Conservation (phyloP, 768 basidiomycete genomes). For the Pulveroboletus sp. region DNA sequence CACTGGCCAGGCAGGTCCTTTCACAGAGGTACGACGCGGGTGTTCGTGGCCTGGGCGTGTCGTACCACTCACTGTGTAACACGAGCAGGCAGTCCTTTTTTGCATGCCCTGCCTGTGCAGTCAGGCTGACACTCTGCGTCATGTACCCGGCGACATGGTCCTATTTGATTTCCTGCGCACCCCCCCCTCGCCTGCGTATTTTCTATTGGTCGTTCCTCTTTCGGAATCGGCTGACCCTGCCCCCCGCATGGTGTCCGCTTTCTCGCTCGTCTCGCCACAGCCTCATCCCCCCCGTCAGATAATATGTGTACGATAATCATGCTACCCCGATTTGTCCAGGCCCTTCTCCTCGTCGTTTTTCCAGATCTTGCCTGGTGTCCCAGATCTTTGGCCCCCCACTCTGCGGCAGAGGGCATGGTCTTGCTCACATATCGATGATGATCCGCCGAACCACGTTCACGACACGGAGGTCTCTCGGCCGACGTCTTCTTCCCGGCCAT, state of each 20-base stretch:
- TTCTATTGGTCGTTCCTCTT: too few species aligned
- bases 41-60: too few species aligned
- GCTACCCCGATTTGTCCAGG: not conserved
- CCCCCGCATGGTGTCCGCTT: too few species aligned
- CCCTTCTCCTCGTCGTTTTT: not conserved
- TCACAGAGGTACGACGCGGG: too few species aligned
- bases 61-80: too few species aligned
- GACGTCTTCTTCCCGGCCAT: slow-evolving; percentile 9
- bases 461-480: slow-evolving; percentile 16
- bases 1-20: too few species aligned
- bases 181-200: not conserved
- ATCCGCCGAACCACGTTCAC: slow-evolving; percentile 25
- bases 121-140: too few species aligned
- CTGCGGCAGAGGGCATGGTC: slow-evolving; percentile 23
- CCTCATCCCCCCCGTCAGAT: not conserved
- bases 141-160: too few species aligned
- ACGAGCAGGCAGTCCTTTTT: too few species aligned
- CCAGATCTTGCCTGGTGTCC: slow-evolving; percentile 13
- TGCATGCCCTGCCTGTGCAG: not conserved
- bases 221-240: too few species aligned
- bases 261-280: too few species aligned
- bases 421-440: slow-evolving; percentile 11
- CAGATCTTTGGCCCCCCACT: slow-evolving; percentile 14
- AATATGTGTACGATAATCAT: slow-evolving; percentile 1
- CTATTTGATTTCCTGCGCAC: not conserved